phyloP scores from a whole-genome alignment of 2,329 filamentous ascomycete genomes.

The Phyllosticta capitalensis region DNA sequence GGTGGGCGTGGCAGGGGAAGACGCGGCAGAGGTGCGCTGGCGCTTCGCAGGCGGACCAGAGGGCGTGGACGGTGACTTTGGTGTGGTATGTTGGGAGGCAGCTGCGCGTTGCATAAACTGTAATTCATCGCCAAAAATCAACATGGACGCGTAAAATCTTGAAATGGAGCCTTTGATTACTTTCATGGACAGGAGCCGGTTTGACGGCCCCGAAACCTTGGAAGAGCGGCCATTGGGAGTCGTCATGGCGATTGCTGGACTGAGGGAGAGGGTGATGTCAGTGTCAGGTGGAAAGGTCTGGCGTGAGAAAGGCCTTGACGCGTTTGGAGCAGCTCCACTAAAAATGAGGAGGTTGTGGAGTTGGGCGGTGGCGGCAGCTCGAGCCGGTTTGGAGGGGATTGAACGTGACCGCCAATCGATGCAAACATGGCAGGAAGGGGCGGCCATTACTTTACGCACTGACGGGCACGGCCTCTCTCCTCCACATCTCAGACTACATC shows the following conservation, averaged over 20 bases:
- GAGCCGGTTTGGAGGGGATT: no score
- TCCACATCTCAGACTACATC: background rate
- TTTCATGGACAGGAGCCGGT: constrained; percentile 85
- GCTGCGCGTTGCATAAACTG: constrained; percentile 70
- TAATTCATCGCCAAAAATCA: background rate
- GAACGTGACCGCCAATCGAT: background rate
- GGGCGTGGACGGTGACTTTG: constrained; percentile 37
- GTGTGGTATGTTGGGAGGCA: constrained; percentile 42
- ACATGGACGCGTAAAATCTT: background rate
- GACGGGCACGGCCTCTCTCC: background rate
- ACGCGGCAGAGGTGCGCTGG: constrained; percentile 42
- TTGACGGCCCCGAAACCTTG: constrained; percentile 61
- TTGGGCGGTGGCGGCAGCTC: background rate
- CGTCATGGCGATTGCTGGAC: background rate
- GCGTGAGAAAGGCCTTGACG: background rate
- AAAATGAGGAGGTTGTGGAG: background rate
- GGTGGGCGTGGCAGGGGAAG: constrained; percentile 26
- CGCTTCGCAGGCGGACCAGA: constrained; percentile 54
- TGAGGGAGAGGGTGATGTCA: background rate
- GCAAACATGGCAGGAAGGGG: background rate
- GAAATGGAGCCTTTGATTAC: constrained; percentile 22
- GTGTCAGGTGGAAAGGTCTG: background rate
- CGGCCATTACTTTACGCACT: background rate
- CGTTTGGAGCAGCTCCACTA: background rate
- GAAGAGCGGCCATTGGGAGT: constrained; percentile 16